Evolutionary conservation across 1,139 yeast species (phyloP).

Genomic region (Geotrichum candidum): DNA sequence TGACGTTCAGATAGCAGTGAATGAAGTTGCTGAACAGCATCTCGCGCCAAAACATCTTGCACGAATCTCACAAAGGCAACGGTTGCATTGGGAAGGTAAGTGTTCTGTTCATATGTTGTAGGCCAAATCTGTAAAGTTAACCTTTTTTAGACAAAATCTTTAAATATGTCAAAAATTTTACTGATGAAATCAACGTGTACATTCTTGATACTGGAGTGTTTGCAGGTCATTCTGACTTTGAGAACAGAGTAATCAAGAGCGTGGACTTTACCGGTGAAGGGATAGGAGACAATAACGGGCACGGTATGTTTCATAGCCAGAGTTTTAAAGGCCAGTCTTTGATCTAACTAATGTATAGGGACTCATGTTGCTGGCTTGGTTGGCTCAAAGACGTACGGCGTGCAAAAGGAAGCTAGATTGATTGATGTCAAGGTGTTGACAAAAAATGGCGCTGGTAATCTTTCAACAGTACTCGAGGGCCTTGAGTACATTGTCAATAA

Average conservation of each 20-base stretch:
- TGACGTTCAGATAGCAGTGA: constrained; percentile 14
- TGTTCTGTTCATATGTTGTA: neutral
- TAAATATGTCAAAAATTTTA: constrained; percentile 33
- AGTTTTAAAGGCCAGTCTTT: neutral
- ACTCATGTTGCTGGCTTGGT: constrained; percentile 89
- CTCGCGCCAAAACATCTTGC: constrained; percentile 70
- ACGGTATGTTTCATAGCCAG: constrained; percentile 33
- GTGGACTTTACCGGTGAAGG: constrained; percentile 60
- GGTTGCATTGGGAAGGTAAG: constrained; percentile 31
- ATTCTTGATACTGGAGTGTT: constrained; percentile 76
- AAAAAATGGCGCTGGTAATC: constrained; percentile 55
- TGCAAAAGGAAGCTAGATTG: constrained; percentile 59
- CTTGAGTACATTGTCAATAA: constrained; percentile 73
- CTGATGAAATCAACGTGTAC: constrained; percentile 56
- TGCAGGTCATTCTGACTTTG: constrained; percentile 56
- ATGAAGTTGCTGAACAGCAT: constrained; percentile 35
- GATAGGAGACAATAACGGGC: constrained; percentile 62
- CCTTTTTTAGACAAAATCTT: constrained; percentile 19
- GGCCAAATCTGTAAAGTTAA: constrained; percentile 4
- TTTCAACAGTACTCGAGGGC: constrained; percentile 62
- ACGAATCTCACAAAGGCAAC: constrained; percentile 51
- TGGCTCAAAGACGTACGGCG: constrained; percentile 74
- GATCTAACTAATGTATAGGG: constrained; percentile 33
- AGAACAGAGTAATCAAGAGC: constrained; percentile 55
- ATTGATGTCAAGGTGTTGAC: constrained; percentile 73